Evolutionary conservation across 1,139 yeast species (phyloP), one percentile per base, ranked within the genome.

Genomic region (Blastobotrys niveus): DNA sequence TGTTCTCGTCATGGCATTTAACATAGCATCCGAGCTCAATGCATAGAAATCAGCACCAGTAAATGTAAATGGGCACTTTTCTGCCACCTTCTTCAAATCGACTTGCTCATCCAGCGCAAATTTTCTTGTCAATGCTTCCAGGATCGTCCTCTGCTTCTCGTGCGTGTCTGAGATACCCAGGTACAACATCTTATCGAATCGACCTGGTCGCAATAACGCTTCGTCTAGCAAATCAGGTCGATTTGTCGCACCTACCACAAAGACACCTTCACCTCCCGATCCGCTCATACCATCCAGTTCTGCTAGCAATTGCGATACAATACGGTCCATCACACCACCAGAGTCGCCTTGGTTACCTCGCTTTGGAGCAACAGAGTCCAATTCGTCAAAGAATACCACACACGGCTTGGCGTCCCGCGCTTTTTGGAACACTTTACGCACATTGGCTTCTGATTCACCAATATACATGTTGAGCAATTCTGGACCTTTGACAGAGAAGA

Each of bases 31-130:
- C 0, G 95, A 82, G 61, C 96, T 87, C 52, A 89, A 70, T 0
- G 98, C 98, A 64, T 91, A 91, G 64, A 91, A 89, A 64, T 91
- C 98, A 3, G 98, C 98, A 54, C 98, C 98, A 0, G 98, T 89
- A 59, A 80, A 89, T 12, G 88, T 88, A 60, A 82, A 88, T 0
- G 95, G 84, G 64, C 97, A 88, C 22, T 68, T 66, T 19, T 74
- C 71, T 0, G 95, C 91, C 34, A 91, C 67, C n/a, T 62, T 57
- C 3, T 60, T 56, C 47, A 89, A 67, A 48, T 82, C 73, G 8
- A 89, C 87, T 33, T 75, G 73, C 1, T 74, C 71, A 45, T 71
- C 75, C 24, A 91, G 65, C 44, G 70, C 71, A 65, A 91, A 68
- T 62, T 89, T 89, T 52, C 97, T 71, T 0, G 97, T 88, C 46